These are phyloP conservation scores for Guillardia theta DNA, from an alignment of 78 protist genomes.

Conservation along the genomic window DNA sequence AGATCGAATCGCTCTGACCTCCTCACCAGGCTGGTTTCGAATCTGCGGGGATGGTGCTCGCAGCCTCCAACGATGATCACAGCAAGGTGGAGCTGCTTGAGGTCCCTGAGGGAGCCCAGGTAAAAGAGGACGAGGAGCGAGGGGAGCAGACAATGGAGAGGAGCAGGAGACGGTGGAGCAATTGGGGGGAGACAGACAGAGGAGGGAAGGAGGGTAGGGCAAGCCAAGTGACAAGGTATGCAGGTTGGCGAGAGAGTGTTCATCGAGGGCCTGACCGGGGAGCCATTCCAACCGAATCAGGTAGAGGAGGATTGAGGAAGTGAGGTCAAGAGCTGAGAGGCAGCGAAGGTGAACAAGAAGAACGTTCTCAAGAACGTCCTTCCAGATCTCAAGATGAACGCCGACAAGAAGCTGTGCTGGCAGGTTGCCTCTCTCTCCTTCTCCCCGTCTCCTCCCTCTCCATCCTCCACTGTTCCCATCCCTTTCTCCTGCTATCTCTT, in stretches of 20 bases:
- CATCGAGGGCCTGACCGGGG: conserved; percentile 20
- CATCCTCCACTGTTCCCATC: no score
- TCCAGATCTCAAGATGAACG: neutral
- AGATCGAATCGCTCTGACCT: neutral
- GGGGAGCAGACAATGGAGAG: neutral
- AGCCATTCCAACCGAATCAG: conserved; percentile 20
- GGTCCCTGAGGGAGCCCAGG: neutral
- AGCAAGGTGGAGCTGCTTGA: conserved; percentile 17
- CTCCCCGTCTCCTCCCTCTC: no score
- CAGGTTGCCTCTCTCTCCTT: no score
- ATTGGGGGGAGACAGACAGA: neutral
- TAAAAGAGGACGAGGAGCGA: neutral
- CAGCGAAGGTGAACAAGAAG: neutral
- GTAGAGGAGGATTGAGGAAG: neutral
- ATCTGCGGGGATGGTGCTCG: neutral
- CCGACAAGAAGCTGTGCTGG: neutral
- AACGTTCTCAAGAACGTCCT: neutral
- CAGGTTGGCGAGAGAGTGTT: neutral
- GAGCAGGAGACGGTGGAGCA: neutral
- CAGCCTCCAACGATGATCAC: neutral
- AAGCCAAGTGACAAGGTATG: neutral
- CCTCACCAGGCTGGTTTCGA: neutral
- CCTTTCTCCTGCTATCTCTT: no score
- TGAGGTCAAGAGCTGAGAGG: neutral
- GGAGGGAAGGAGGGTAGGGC: neutral